Evolutionary conservation across 371 early-diverging fungal species (phyloP).

Genomic region (Batrachochytrium dendrobatidis): DNA sequence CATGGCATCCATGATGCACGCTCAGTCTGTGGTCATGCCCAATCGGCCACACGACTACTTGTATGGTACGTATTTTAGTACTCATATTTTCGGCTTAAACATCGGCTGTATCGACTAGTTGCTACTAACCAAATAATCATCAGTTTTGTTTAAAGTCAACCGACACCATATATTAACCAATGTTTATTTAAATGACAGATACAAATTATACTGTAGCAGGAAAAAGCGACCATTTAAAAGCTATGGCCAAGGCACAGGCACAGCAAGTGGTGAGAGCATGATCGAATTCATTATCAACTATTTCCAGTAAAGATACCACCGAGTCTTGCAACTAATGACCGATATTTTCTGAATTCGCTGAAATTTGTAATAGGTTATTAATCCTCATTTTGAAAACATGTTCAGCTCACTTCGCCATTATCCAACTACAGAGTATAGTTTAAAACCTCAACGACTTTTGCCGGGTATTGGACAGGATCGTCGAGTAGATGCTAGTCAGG

Average conservation of each 20-base stretch:
- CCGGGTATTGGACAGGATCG: conserved; percentile 36
- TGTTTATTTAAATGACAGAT: conserved; percentile 23
- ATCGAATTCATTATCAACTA: neutral
- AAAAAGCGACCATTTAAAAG: conserved; percentile 37
- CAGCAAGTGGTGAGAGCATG: conserved; percentile 35
- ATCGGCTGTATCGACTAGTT: neutral
- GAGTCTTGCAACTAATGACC: neutral
- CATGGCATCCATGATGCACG: conserved; percentile 1
- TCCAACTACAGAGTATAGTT: conserved; percentile 29
- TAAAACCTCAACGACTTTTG: conserved; percentile 28
- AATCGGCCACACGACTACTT: conserved; percentile 41
- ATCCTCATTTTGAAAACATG: conserved; percentile 46
- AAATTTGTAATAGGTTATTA: conserved; percentile 25
- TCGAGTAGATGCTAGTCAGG: conserved; percentile 8
- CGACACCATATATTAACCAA: neutral
- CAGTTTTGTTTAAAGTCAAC: neutral
- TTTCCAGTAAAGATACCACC: neutral
- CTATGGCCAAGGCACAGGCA: conserved; percentile 29
- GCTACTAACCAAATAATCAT: conserved; percentile 1
- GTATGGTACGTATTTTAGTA: conserved; percentile 25
- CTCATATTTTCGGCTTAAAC: neutral
- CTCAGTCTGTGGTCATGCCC: conserved; percentile 17
- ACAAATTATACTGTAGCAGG: conserved; percentile 42
- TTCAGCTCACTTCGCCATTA: conserved; percentile 43
- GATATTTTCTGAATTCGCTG: neutral